Evolutionary conservation across 352 stramenopile genomes (phyloP).

Genomic region (Elongisporangium undulatum): DNA sequence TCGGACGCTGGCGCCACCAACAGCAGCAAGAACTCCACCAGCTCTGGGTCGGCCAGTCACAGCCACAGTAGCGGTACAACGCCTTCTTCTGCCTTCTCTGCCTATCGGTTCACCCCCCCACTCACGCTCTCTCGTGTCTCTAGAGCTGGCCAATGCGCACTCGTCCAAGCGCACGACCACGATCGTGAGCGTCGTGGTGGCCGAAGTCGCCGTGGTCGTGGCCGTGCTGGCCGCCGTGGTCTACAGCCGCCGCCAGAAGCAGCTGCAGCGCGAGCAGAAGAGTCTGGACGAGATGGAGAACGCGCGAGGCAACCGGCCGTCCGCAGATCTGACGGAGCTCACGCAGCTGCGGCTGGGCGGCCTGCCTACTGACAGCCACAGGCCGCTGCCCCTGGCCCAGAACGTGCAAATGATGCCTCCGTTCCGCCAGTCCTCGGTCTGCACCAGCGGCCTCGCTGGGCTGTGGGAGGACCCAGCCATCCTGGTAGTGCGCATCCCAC

Average conservation of each 20-base stretch:
- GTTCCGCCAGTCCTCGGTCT: neutral
- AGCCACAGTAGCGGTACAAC: neutral
- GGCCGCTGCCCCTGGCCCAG: neutral
- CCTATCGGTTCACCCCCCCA: neutral
- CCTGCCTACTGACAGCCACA: neutral
- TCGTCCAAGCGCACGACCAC: neutral
- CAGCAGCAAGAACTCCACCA: neutral
- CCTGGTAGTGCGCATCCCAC: conserved; percentile 24
- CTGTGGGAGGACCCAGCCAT: conserved; percentile 41
- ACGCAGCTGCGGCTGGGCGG: neutral
- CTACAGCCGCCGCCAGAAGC: neutral
- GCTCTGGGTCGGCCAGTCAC: neutral
- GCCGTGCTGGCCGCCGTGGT: neutral
- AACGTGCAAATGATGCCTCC: neutral
- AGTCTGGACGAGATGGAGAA: neutral
- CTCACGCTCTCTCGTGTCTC: neutral
- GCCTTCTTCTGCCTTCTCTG: neutral
- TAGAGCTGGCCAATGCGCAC: neutral
- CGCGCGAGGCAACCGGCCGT: neutral
- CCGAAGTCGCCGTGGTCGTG: neutral
- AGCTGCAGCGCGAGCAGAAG: neutral
- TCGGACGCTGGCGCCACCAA: neutral
- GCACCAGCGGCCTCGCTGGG: neutral
- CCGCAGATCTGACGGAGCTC: neutral
- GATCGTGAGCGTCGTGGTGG: neutral